Evolutionary conservation across 768 basidiomycete genomes (phyloP), one percentile per base, ranked within the genome.

Genomic region (Tulasnella sp.): DNA sequence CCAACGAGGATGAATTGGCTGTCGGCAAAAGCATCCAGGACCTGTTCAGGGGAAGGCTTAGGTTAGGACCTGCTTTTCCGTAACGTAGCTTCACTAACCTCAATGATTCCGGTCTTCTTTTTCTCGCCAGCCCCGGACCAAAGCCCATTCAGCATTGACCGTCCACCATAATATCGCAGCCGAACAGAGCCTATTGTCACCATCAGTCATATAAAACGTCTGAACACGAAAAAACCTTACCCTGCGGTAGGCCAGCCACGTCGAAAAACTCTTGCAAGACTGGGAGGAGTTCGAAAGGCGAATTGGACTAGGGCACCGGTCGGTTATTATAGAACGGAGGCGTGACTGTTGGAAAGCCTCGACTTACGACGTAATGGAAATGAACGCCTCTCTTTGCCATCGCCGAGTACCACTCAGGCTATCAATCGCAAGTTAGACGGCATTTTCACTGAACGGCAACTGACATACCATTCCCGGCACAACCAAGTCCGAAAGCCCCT

Each of bases 361-460:
- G 36, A 65, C 91, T 78, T 75, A 94, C 93, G 67, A 95, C 93
- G 78, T 94, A 96, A 77, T 95, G 93, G 78, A 94, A 95, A 69
- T 88, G 80, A 9, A 89, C 90, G 0, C 94, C 94, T 22, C 81
- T 62, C 5, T 74, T 1, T 67, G 67, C 71, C 81, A 74, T 4
- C 47, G 44, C 3, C 74, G 72, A 69, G 69, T 81, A 82, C 75
- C 81, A 77, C 1, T 76, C 70, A 8, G 69, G 42, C 64, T 65
- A 11, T 77, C 69, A 78, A 80, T 79, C n/a, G 78, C 78, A 7
- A n/a, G 47, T 11, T 4, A 29, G 34, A 81, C 29, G 79, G 80
- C 87, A 87, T 90, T 86, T 93, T 87, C 5, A 77, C 75, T 14
- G 80, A 81, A 79, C 92, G 93, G 89, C 90, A 92, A 26, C 88